Base-by-base conservation (phyloP, 106 monocot genomes). In the Allium sativum region DNA sequence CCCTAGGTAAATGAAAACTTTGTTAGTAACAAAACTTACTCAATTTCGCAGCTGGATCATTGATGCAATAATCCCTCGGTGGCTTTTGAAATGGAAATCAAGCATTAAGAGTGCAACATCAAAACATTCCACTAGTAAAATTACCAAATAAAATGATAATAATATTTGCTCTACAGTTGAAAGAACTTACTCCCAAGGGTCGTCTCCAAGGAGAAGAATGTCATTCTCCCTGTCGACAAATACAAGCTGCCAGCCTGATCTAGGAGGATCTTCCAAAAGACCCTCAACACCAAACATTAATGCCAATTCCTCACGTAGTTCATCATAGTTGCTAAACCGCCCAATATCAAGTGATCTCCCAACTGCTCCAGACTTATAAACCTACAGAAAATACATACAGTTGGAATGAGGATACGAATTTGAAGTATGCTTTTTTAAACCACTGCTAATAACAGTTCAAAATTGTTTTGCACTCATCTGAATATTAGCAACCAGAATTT, bases 231-330 rank as follows among this genome's bases (percentile, higher is more conserved):
- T 82, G 85, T 99, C 98, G 64, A 99, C 98, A 81, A 99, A 99
- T 85, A 99, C 92, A 99, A 99, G 98, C 98, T 99, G 98, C 98
- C 98, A 99, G 98, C 98, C 98, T 99, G 98, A 99, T 99, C 98
- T 99, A 78, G 72, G 79, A 77, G 98, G 98, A 76, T 99, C 88
- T 55, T 99, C 92, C 88, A 99, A 80, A 61, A 81, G 83, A 85
- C 98, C 98, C 98, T 99, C 80, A 60, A 99, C 85, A 56, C 88
- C 88, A 64, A 88, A 99, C 98, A 99, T 99, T 73, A 85, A 85
- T 65, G 92, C 88, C 78, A 99, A 78, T 57, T 82, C 98, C 61
- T 79, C 74, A 18, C 98, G 79, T 60, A 99, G 61, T 74, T 99
- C 92, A 56, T 77, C 76, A 64, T 99, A 99, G 74, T 92, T 92